Evolutionary conservation across 306 rosid species (phyloP).

Genomic region (Citrullus amarus): DNA sequence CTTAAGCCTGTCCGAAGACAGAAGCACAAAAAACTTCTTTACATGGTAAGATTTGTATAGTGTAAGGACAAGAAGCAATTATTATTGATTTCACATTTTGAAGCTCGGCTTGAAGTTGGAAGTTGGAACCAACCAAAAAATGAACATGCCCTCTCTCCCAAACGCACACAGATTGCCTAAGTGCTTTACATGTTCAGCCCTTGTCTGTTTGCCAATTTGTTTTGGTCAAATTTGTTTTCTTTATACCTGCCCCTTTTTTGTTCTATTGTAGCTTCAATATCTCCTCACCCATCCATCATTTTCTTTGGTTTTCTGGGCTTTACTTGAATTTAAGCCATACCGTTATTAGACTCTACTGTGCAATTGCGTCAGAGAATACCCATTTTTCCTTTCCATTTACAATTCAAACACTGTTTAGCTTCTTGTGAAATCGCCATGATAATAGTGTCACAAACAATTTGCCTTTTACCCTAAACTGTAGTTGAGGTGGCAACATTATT

Average conservation of each 20-base stretch:
- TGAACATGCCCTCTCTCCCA: not conserved
- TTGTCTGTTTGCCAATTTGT: constrained; percentile 5
- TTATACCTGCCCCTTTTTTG: not conserved
- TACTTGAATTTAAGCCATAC: constrained; percentile 3
- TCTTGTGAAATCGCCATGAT: not conserved
- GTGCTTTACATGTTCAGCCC: not conserved
- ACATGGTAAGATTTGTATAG: not conserved
- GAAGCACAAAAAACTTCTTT: not conserved
- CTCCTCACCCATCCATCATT: not conserved
- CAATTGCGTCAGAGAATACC: constrained; percentile 2
- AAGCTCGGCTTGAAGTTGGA: not conserved
- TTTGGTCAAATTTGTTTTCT: not conserved
- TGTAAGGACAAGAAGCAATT: not conserved
- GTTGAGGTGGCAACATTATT: not conserved
- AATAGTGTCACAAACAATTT: not conserved
- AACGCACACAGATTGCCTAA: not conserved
- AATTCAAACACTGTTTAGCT: not conserved
- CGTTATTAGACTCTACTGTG: not conserved
- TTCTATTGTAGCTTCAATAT: not conserved
- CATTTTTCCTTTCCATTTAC: not conserved
- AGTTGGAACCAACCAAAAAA: not conserved
- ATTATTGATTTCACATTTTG: not conserved
- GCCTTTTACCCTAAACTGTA: not conserved
- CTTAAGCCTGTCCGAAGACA: not conserved
- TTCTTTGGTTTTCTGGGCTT: constrained; percentile 1